Percentiles rank a stretch among this genome's conserved stretches.
Conservation (phyloP, 1,284 basidiomycete species). For the Xanthoconium separans region DNA sequence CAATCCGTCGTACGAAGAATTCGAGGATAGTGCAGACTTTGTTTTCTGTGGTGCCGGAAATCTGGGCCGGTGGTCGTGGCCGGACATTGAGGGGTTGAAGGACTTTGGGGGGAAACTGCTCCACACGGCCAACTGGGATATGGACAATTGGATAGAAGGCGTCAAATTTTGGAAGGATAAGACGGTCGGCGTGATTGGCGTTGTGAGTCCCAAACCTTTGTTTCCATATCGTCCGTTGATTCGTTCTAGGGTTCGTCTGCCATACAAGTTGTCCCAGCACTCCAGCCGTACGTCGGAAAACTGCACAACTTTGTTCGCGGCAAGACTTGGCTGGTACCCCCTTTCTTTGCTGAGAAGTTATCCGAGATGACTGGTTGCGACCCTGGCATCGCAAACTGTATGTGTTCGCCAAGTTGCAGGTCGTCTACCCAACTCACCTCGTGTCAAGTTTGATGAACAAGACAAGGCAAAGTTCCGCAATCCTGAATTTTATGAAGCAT, state of each 20-base stretch:
- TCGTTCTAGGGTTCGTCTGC: slow-evolving; percentile 56
- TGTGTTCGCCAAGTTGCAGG: slow-evolving; percentile 10
- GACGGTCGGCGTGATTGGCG: slow-evolving; percentile 58
- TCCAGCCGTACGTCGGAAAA: slow-evolving; percentile 52
- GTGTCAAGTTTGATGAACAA: slow-evolving; percentile 48
- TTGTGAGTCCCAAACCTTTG: slow-evolving; percentile 38
- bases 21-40: slow-evolving; percentile 53
- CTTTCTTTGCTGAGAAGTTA: slow-evolving; percentile 45
- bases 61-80: slow-evolving; percentile 58
- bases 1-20: slow-evolving; percentile 36
- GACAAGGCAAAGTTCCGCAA: slow-evolving; percentile 50
- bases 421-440: slow-evolving; percentile 14
- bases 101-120: slow-evolving; percentile 50
- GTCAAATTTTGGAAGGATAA: slow-evolving; percentile 61
- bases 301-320: slow-evolving; percentile 60
- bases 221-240: background rate
- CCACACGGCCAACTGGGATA: slow-evolving; percentile 59
- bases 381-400: slow-evolving; percentile 43
- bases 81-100: slow-evolving; percentile 53
- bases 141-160: slow-evolving; percentile 44
- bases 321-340: slow-evolving; percentile 58
- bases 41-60: slow-evolving; percentile 51
- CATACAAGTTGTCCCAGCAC: slow-evolving; percentile 59
- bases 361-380: slow-evolving; percentile 39
- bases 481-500: slow-evolving; percentile 47